Base-by-base conservation (phyloP, 1,284 basidiomycete genomes). In the Boletellus sp. region DNA sequence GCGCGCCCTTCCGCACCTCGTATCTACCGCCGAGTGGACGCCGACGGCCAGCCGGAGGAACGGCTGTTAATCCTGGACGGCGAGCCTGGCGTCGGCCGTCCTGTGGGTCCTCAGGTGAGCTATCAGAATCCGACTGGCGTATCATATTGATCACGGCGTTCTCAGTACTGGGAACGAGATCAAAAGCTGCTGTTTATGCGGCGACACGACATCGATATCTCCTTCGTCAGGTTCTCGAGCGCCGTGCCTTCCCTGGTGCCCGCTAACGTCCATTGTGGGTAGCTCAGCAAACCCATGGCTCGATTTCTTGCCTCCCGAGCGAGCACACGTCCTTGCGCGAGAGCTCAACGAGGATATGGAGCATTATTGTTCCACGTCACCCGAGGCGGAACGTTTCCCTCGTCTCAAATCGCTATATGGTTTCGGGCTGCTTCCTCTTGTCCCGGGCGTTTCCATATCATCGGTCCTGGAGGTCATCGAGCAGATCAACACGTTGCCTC, bases 211-310 rank as follows among this genome's bases (percentile, higher is more conserved):
- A 84, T 84, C 36, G 75, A 82, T 56, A 63, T 79, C 43, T 81
- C 79, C 8, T 67, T 81, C 35, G 73, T 81, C 47, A 80, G 77
- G 76, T 78, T 44, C 29, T 48, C 20, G 52, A 26, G 14, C 4
- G n/a, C 19, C 43, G 30, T 14, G 19, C 45, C 34, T 30, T 30
- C 9, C 42, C 29, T 25, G 9, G 20, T 40, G 21, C n/a, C 50
- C 37, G 45, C 54, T 54, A 40, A 53, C 41, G 29, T 42, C 11
- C 23, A 7, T 37, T 35, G 13, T 23, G 42, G 47, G 48, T 50
- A 80, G 88, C 63, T 77, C 84, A 13, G 91, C 91, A 22, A 92
- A 93, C 59, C 89, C 91, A 11, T 93, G 91, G 90, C 76, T 93
- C 20, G 90, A 93, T 64, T 92, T 91, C 60, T 73, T 93, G 22